Conservation (phyloP, 2,329 filamentous ascomycete genomes). For the Kalaharituber pfeilii region DNA sequence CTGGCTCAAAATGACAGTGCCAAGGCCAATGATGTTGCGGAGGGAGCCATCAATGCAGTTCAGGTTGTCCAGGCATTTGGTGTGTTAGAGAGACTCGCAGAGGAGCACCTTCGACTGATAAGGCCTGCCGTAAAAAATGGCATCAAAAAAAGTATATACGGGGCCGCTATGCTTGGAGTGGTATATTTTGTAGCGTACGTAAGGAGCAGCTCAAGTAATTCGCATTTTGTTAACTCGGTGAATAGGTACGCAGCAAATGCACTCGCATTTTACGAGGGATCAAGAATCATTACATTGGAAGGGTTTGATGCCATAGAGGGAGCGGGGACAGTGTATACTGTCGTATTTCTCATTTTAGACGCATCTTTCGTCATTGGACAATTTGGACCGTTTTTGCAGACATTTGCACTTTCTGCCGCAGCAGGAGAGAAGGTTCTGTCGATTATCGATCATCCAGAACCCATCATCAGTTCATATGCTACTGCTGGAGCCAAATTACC, state of each 20-base stretch:
- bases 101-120: constrained; percentile 12
- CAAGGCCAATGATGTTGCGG: constrained; percentile 30
- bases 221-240: too few relatives aligned
- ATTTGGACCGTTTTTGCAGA: constrained; percentile 45
- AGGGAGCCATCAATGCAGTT: constrained; percentile 32
- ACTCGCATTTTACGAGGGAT: constrained; percentile 51
- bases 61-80: constrained; percentile 35
- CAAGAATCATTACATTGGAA: constrained; percentile 33
- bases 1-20: constrained; percentile 28
- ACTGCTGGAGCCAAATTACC: constrained; percentile 12
- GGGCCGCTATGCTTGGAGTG: constrained; percentile 41
- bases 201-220: too few relatives aligned
- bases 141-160: constrained; percentile 39
- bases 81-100: constrained; percentile 11
- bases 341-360: constrained; percentile 47
- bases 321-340: constrained; percentile 42
- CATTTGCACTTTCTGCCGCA: constrained; percentile 36
- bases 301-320: constrained; percentile 19
- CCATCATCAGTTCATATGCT: constrained; percentile 26
- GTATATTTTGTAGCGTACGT: constrained; percentile 45
- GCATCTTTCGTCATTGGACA: constrained; percentile 46
- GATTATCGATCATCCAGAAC: constrained; percentile 29
- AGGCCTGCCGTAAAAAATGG: constrained; percentile 12
- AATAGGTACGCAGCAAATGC: constrained; percentile 43
- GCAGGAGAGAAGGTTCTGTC: constrained; percentile 32